phyloP scores from a whole-genome alignment of 768 basidiomycete species.

The Serendipita sp. region DNA sequence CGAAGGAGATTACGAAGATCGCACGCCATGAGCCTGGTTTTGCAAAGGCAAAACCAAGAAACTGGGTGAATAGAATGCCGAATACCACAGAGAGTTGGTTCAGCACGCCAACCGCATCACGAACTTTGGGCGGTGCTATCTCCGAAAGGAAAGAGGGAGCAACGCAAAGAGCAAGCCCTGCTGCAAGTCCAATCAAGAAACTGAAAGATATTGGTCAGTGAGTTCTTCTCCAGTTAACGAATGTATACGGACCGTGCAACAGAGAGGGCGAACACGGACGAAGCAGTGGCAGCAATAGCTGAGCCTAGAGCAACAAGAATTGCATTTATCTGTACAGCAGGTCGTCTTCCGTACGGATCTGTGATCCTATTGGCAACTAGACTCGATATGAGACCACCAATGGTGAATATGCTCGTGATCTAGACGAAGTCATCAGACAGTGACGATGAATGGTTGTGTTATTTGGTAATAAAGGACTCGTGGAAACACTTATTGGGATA shows the following conservation, averaged over 20 bases:
- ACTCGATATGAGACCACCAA: slow-evolving; percentile 75
- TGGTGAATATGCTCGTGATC: slow-evolving; percentile 24
- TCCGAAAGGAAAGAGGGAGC: slow-evolving; percentile 75
- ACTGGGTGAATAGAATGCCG: slow-evolving; percentile 76
- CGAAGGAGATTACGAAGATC: slow-evolving; percentile 47
- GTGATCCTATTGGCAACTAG: slow-evolving; percentile 47
- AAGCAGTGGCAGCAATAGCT: slow-evolving; percentile 46
- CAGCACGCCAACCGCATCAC: slow-evolving; percentile 60
- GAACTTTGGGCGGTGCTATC: slow-evolving; percentile 61
- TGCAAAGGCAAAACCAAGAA: slow-evolving; percentile 52
- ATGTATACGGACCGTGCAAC: slow-evolving; percentile 43
- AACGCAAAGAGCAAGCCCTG: slow-evolving; percentile 61
- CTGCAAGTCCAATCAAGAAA: slow-evolving; percentile 49
- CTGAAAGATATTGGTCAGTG: slow-evolving; percentile 20
- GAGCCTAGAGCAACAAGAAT: slow-evolving; percentile 41
- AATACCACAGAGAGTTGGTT: slow-evolving; percentile 72
- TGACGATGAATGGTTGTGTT: neutral
- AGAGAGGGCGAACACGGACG: slow-evolving; percentile 36
- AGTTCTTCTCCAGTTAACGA: neutral
- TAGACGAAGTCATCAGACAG: neutral
- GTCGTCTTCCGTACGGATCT: slow-evolving; percentile 55
- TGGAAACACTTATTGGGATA: no score
- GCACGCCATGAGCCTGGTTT: slow-evolving; percentile 55
- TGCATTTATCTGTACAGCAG: slow-evolving; percentile 45
- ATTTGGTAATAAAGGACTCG: no score